phyloP scores from a whole-genome alignment of 768 basidiomycete genomes.

The Hemileccinum rubropunctum region DNA sequence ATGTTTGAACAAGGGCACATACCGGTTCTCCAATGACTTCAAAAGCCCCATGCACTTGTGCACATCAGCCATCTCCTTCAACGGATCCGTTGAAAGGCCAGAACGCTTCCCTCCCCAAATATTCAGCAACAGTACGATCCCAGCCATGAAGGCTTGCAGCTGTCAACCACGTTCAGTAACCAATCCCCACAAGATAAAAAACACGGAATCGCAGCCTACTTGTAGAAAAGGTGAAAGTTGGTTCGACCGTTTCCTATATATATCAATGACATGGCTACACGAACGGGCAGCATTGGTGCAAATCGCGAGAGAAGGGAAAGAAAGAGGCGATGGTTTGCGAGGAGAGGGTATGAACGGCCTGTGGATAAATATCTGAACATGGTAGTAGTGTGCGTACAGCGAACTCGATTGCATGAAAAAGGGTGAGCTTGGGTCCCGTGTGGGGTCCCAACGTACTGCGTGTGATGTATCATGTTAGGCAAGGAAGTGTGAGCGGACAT shows the following conservation, averaged over 20 bases:
- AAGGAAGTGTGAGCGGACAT: not conserved
- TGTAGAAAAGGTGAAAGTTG: constrained; percentile 25
- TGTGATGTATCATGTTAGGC: constrained; percentile 4
- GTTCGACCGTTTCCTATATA: constrained; percentile 40
- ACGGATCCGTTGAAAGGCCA: constrained; percentile 39
- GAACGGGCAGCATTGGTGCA: constrained; percentile 85
- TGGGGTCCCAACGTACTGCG: constrained; percentile 45
- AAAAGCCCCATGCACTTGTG: constrained; percentile 46
- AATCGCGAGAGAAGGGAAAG: constrained; percentile 70
- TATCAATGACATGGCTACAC: constrained; percentile 67
- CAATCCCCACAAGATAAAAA: not conserved
- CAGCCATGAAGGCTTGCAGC: constrained; percentile 46
- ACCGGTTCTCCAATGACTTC: constrained; percentile 36
- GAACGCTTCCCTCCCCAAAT: constrained; percentile 52
- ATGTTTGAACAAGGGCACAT: constrained; percentile 6
- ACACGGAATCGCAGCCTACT: constrained; percentile 16
- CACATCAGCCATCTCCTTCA: constrained; percentile 50
- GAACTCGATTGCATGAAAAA: constrained; percentile 50
- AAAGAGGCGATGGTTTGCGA: constrained; percentile 44
- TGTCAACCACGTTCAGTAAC: constrained; percentile 7
- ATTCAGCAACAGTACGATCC: constrained; percentile 52
- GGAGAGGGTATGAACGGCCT: constrained; percentile 75
- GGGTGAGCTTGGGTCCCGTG: constrained; percentile 30
- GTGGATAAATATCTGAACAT: constrained; percentile 68
- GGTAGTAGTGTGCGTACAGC: constrained; percentile 54